Evolutionary conservation across 306 rosid species (phyloP).

Genomic region (Rosa multiflora): DNA sequence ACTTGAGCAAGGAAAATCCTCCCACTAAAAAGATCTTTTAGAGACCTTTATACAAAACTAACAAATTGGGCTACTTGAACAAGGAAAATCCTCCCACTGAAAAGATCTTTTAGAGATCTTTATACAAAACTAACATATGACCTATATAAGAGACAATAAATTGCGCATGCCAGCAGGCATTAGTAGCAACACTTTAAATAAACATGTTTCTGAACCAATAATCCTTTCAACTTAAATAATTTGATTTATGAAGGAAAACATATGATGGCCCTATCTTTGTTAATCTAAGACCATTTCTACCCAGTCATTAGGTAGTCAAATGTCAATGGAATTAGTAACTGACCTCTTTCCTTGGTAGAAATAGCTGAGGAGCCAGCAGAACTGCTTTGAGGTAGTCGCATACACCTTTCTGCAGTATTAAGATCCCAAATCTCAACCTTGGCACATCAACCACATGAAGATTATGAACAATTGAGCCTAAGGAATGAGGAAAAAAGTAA

Average conservation of each 20-base stretch:
- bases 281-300: background rate
- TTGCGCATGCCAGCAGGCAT: background rate
- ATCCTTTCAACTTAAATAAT: background rate
- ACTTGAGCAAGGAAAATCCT: background rate
- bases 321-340: constrained; percentile 20
- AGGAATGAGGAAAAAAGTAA: constrained; percentile 7
- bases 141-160: background rate
- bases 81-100: too few species aligned
- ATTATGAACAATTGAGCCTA: constrained; percentile 15
- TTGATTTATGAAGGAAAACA: background rate
- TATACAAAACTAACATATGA: too few species aligned
- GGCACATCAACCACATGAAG: constrained; percentile 28
- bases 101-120: too few species aligned
- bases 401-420: constrained; percentile 59
- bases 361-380: constrained; percentile 33
- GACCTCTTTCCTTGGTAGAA: constrained; percentile 59
- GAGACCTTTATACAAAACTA: background rate
- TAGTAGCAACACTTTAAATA: background rate
- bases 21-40: background rate
- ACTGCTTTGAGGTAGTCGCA: constrained; percentile 48
- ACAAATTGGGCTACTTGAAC: too few species aligned
- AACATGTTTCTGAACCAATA: background rate
- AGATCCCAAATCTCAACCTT: constrained; percentile 99
- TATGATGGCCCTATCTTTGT: background rate
- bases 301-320: background rate